Percentiles rank a stretch among this genome's conserved stretches.
Evolutionary conservation across 768 basidiomycete genomes (phyloP).

Genomic region (Termitomyces sp.): DNA sequence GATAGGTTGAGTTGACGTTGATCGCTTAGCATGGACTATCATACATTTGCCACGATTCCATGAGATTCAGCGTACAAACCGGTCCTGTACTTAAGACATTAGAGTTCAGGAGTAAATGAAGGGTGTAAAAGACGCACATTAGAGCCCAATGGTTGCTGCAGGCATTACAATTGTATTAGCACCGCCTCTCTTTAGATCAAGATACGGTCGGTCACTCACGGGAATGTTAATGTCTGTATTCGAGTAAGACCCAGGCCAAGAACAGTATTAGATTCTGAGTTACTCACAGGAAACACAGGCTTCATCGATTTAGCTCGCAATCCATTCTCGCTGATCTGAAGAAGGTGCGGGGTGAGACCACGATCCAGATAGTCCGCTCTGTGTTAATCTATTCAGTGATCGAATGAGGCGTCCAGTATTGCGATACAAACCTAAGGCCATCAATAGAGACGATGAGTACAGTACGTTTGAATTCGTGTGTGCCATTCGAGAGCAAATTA

Average conservation of each 20-base stretch:
- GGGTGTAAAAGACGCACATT: slow-evolving; percentile 47
- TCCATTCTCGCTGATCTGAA: slow-evolving; percentile 79
- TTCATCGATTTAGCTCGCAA: slow-evolving; percentile 85
- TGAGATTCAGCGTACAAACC: slow-evolving; percentile 89
- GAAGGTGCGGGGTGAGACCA: slow-evolving; percentile 79
- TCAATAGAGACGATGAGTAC: slow-evolving; percentile 87
- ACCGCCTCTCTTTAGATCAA: not conserved
- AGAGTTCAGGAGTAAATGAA: slow-evolving; percentile 6
- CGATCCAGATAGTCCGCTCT: slow-evolving; percentile 89
- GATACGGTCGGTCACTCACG: slow-evolving; percentile 47
- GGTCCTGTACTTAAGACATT: slow-evolving; percentile 53
- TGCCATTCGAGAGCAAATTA: slow-evolving; percentile 69
- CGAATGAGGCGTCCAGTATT: not conserved
- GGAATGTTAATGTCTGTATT: slow-evolving; percentile 83
- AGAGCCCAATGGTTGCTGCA: slow-evolving; percentile 86
- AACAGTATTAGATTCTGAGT: not conserved
- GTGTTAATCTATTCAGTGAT: slow-evolving; percentile 14
- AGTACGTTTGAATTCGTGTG: slow-evolving; percentile 77
- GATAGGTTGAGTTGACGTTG: not conserved
- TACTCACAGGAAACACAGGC: slow-evolving; percentile 81
- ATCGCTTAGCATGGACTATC: slow-evolving; percentile 12
- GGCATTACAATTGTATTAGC: not conserved
- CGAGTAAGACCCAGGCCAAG: not conserved
- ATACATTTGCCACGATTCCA: slow-evolving; percentile 86
- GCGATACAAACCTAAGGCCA: slow-evolving; percentile 59